phyloP scores from a whole-genome alignment of 768 basidiomycete species.

The Suillus placidus region DNA sequence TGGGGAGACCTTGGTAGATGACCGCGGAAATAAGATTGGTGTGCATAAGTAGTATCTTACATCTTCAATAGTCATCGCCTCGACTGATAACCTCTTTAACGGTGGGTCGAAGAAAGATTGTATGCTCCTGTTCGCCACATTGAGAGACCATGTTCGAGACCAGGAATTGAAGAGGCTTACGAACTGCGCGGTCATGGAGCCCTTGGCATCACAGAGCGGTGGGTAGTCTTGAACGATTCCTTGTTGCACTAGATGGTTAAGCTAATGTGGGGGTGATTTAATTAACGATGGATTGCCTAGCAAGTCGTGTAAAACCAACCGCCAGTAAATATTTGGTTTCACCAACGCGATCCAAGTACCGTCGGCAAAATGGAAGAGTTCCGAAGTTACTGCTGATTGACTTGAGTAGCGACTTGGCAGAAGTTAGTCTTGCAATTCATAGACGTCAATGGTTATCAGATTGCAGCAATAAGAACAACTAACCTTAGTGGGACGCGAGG shows the following conservation, averaged over 20 bases:
- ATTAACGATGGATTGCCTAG: constrained; percentile 1
- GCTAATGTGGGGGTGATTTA: constrained; percentile 41
- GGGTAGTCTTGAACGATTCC: constrained; percentile 92
- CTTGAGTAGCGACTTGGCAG: constrained; percentile 83
- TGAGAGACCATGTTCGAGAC: neutral
- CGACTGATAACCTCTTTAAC: constrained; percentile 84
- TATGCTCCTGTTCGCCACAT: constrained; percentile 65
- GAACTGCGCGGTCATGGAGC: constrained; percentile 94
- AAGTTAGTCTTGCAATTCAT: constrained; percentile 58
- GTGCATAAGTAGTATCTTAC: neutral
- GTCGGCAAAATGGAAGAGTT: constrained; percentile 91
- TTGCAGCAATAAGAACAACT: constrained; percentile 22
- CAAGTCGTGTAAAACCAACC: constrained; percentile 44
- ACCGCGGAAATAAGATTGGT: neutral
- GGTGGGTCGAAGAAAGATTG: constrained; percentile 81
- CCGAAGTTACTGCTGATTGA: constrained; percentile 93
- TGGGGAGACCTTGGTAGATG: neutral
- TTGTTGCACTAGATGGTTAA: constrained; percentile 87
- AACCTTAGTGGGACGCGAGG: constrained; percentile 77
- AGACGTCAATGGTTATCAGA: constrained; percentile 10
- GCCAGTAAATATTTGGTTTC: constrained; percentile 93
- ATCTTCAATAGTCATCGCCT: constrained; percentile 74
- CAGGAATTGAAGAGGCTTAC: constrained; percentile 43
- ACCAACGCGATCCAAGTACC: constrained; percentile 91
- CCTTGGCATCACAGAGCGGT: constrained; percentile 82